Base-by-base conservation (phyloP, 345 rosid genomes). In the Mercurialis annua region DNA sequence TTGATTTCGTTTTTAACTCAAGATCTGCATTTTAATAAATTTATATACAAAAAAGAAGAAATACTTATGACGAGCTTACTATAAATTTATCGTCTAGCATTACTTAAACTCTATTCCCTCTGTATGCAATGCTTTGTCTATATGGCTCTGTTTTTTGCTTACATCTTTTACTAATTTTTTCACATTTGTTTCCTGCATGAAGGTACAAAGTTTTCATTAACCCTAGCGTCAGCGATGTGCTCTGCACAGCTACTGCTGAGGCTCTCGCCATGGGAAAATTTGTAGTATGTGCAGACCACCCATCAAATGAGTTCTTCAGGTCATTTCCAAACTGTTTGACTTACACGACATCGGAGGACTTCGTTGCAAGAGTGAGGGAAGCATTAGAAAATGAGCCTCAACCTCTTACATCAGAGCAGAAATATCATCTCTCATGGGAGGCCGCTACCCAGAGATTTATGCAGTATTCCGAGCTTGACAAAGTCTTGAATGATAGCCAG, bases 131-230 rank as follows among this genome's bases (percentile, higher is more conserved):
- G 11, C 42, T 3, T 48, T 60, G 21, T 26, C 48, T 59, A 31
- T 14, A 23, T 27, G 18, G 49, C 34, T 48, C 21, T 31, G 0
- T 51, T 16, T 26, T 18, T 2, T 1, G 60, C 34, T 54, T n/a
- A 12, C 57, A 17, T 56, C 0, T 56, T 30, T 31, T 2, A 3
- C 4, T 50, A 4, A 21, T 36, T 14, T 43, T 34, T 60, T 49
- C 12, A 65, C 36, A 24, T 31, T 56, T 61, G 21, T 71, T 51
- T 31, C 64, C 57, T 66, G 74, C 59, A 73, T 84, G 83, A 77
- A 94, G 99, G 90, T 94, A 94, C 89, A 91, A 94, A 83, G 90
- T 94, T 71, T 94, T 94, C 84, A 84, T 94, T 73, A 94, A 94
- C 74, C 99, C 97, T 18, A 94, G 99, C 53, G 80, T 94, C 59